Base-by-base conservation (phyloP, 1,284 basidiomycete genomes). In the Rhodotorula sp. region DNA sequence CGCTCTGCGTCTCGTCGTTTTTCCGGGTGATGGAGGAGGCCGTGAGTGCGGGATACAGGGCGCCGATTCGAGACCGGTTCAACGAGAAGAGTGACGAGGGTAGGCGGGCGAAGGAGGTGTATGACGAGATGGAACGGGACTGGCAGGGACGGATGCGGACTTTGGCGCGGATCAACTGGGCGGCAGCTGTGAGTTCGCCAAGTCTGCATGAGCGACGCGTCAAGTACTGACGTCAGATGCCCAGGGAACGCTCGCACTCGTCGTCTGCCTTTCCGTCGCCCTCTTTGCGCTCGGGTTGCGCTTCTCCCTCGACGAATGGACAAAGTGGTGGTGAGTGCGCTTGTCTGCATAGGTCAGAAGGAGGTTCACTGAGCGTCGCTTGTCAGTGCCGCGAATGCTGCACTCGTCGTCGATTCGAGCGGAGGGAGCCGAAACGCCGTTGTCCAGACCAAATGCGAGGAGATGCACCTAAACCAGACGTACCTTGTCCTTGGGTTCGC, bases 401-500 rank as follows among this genome's bases (percentile, higher is more conserved):
- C 62, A 10, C n/a, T 58, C 60, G 48, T 47, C 36, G 17, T 30
- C 47, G 53, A 27, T 1, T 48, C 55, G 27, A n/a, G n/a, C 46
- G 47, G 51, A 1, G 27, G 13, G 19, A 32, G 51, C 13, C 34
- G 55, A 30, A 51, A 19, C 46, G 61, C 44, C 6, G 34, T 32
- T 6, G 27, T 29, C 19, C 1, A 34, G 20, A 13, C 3, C 32
- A 52, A n/a, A 1, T 56, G 61, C 39, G 61, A 55, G 20, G 44
- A 55, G 17, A 63, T 68, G 66, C 13, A n/a, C 27, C 52, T 64
- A 8, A 63, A 59, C n/a, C 61, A 63, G 24, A 44, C 56, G 27
- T 68, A 68, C 57, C 62, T 68, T 39, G 56, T 68, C 51, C n/a
- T 68, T 22, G 61, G 49, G 49, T 59, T 4, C 47, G 30, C 34